Evolutionary conservation across 345 rosid species (phyloP), one percentile per base, ranked within the genome.

Genomic region (Lumnitzera littorea): DNA sequence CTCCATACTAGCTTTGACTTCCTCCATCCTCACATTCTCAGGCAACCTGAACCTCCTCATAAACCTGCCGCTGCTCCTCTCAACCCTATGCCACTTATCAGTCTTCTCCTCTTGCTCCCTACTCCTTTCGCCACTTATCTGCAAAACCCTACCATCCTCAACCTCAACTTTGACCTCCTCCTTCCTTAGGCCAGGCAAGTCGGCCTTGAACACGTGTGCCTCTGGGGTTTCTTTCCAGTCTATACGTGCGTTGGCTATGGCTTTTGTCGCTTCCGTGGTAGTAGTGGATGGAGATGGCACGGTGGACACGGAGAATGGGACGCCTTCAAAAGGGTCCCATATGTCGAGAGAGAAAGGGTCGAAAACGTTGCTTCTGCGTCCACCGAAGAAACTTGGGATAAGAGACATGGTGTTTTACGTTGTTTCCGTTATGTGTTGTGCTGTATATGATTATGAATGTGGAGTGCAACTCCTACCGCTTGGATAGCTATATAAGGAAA

Each of bases 221-320:
- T 68, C 67, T 15, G 70, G 77, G 8, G 77, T 73, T 60, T 73
- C 77, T 43, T 46, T 68, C 73, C 73, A 73, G 73, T 73, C 77
- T 15, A 68, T 53, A 15, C 70, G 70, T 3, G 69, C 12, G 31
- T 49, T 29, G n/a, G 61, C 73, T 0, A 64, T 15, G 17, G 74
- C 64, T 13, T 58, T n/a, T 5, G 60, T 11, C 5, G 47, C 57
- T 15, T 41, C 61, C 17, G 55, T 16, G 55, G 46, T 27, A 2
- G 27, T 10, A n/a, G 56, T 4, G 11, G 58, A n/a, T 36, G 43
- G 43, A 9, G 43, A 36, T 36, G 9, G 1, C 5, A 36, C 43
- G 46, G 52, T 46, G 2, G 55, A 52, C 24, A 23, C 2, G 24
- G 51, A 13, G 24, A 55, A 5, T 17, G 61, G 61, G 36, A 64